phyloP scores from a whole-genome alignment of 768 basidiomycete genomes.

The Amanita inopinata region DNA sequence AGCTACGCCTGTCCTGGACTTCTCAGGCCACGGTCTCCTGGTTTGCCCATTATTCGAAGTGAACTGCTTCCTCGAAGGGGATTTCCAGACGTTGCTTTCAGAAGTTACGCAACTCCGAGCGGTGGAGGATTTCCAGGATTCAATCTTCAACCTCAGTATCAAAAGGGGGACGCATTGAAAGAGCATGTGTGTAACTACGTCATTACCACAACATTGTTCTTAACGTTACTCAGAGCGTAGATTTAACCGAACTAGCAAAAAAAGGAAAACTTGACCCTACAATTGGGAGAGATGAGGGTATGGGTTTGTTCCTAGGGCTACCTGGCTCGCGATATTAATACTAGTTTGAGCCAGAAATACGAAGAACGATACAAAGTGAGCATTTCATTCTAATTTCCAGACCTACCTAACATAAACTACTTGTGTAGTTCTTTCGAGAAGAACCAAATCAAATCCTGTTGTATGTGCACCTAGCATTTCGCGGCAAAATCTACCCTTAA shows the following conservation, averaged over 20 bases:
- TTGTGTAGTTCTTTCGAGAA: slow-evolving; percentile 60
- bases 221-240: slow-evolving; percentile 46
- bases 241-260: slow-evolving; percentile 75
- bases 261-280: slow-evolving; percentile 84
- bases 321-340: neutral
- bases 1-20: neutral
- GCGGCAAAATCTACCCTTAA: too few relatives aligned
- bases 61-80: slow-evolving; percentile 3
- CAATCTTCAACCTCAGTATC: slow-evolving; percentile 45
- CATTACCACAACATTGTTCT: neutral
- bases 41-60: neutral
- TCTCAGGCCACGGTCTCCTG: neutral
- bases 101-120: slow-evolving; percentile 33
- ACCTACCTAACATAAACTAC: neutral
- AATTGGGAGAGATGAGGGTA: slow-evolving; percentile 83
- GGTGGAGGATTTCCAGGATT: slow-evolving; percentile 53
- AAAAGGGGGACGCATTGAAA: slow-evolving; percentile 81
- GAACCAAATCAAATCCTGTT: slow-evolving; percentile 91
- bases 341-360: slow-evolving; percentile 48
- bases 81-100: slow-evolving; percentile 12
- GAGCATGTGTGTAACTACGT: slow-evolving; percentile 42
- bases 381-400: slow-evolving; percentile 2
- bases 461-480: too few relatives aligned
- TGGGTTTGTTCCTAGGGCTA: neutral
- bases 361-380: slow-evolving; percentile 84